Evolutionary conservation across 2,329 filamentous ascomycete species (phyloP).

Genomic region (Paecilomyces dactylethromorphus): DNA sequence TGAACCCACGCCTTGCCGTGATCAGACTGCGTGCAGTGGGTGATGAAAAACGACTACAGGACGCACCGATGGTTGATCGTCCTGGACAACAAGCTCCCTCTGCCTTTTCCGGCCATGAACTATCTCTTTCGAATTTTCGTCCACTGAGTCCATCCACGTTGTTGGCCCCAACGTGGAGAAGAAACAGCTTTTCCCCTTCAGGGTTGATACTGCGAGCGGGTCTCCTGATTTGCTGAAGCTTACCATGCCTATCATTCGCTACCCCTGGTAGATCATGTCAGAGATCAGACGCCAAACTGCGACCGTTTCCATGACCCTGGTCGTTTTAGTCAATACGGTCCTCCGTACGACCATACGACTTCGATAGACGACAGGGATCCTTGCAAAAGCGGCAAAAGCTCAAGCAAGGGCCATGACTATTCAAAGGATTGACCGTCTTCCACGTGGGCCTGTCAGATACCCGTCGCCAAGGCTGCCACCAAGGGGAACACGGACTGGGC

Average conservation of each 20-base stretch:
- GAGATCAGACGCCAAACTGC: not conserved
- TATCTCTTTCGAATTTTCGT: not conserved
- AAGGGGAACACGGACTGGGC: not conserved
- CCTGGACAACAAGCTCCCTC: not conserved
- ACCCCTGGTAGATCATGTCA: not conserved
- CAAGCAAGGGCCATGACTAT: not conserved
- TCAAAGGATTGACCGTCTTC: not conserved
- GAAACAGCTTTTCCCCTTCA: not conserved
- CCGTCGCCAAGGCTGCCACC: not conserved
- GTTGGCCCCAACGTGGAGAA: not conserved
- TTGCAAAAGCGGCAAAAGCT: not conserved
- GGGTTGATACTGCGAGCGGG: not conserved
- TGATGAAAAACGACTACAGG: not conserved
- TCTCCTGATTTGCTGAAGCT: not conserved
- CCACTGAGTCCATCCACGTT: not conserved
- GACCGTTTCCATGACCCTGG: not conserved
- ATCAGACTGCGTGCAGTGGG: not conserved
- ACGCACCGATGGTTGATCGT: not conserved
- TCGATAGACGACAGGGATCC: not conserved
- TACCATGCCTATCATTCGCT: not conserved
- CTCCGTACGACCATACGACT: not conserved
- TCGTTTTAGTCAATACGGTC: not conserved
- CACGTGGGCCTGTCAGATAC: constrained; percentile 1
- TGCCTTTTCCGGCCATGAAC: not conserved
- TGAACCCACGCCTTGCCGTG: not conserved